Percentiles rank a stretch among this genome's conserved stretches.
Evolutionary conservation across 2,329 filamentous ascomycete genomes (phyloP).

Genomic region (Dryadomyces quercus-mongolicae): DNA sequence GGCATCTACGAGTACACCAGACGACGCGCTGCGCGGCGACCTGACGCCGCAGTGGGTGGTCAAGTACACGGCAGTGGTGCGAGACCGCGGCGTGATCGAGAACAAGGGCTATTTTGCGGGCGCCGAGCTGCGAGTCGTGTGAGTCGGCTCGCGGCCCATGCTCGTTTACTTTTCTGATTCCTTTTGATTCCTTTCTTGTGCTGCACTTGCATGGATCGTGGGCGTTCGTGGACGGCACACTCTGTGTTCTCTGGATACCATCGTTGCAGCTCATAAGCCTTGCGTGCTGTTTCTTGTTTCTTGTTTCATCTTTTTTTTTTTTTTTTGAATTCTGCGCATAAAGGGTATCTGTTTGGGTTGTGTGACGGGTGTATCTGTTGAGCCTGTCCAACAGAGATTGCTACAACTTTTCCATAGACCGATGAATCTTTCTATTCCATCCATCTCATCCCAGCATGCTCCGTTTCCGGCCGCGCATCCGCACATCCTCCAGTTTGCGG

Average conservation of each 20-base stretch:
- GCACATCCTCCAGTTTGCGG: slow-evolving; percentile 78
- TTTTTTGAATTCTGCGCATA: no score
- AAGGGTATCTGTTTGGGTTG: no score
- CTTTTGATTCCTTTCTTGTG: neutral
- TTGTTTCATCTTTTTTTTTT: no score
- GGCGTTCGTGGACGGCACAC: neutral
- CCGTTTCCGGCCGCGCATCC: slow-evolving; percentile 87
- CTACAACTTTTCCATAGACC: no score
- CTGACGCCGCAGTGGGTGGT: slow-evolving; percentile 87
- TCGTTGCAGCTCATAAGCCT: neutral
- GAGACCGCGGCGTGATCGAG: slow-evolving; percentile 89
- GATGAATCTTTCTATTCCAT: neutral
- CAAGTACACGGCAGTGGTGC: slow-evolving; percentile 93
- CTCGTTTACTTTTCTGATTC: neutral
- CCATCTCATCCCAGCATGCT: slow-evolving; percentile 76
- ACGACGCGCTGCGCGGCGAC: slow-evolving; percentile 56
- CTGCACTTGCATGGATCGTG: neutral
- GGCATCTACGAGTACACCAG: slow-evolving; percentile 16
- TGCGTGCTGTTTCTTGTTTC: no score
- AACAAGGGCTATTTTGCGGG: slow-evolving; percentile 96
- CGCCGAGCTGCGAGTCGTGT: slow-evolving; percentile 50
- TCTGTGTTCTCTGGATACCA: neutral
- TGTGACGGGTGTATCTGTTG: no score
- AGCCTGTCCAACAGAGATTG: no score
- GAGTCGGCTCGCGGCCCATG: slow-evolving; percentile 3